Evolutionary conservation across 345 rosid species (phyloP).

Genomic region (Gossypium stocksii): DNA sequence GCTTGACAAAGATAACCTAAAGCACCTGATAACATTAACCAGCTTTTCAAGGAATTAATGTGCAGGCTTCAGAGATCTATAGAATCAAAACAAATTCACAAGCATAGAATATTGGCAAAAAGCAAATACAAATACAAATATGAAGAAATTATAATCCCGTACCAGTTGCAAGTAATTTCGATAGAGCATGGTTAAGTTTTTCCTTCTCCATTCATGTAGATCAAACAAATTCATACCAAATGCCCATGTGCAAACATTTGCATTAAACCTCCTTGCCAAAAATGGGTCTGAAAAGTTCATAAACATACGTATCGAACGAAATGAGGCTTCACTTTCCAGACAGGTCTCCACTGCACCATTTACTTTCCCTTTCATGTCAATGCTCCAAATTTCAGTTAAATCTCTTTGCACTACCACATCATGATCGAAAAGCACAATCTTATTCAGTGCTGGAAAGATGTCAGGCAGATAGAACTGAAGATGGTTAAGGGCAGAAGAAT

Average conservation of each 20-base stretch:
- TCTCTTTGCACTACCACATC: conserved; percentile 93
- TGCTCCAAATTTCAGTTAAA: conserved; percentile 60
- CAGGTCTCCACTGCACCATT: conserved; percentile 91
- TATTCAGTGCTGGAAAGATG: conserved; percentile 64
- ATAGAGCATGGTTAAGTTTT: conserved; percentile 52
- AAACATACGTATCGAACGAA: conserved; percentile 49
- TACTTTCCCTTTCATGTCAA: conserved; percentile 74
- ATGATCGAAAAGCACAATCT: conserved; percentile 77
- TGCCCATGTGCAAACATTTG: conserved; percentile 83
- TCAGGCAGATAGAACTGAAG: conserved; percentile 88
- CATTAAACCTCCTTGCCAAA: conserved; percentile 51
- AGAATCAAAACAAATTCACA: not conserved
- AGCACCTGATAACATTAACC: not conserved
- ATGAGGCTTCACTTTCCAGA: conserved; percentile 51
- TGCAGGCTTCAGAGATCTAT: not conserved
- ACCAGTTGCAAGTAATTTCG: conserved; percentile 65
- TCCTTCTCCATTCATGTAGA: conserved; percentile 73
- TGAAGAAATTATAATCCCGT: conserved; percentile 17
- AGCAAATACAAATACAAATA: conserved; percentile 6
- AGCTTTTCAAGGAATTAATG: not conserved
- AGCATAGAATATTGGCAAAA: not conserved
- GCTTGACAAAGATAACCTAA: not conserved
- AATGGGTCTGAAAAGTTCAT: conserved; percentile 69
- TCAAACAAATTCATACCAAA: conserved; percentile 91
- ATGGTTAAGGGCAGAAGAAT: conserved; percentile 62